Percentiles rank a stretch among this genome's conserved stretches.
Evolutionary conservation across 306 rosid genomes (phyloP).

Genomic region (Prosopis cineraria): DNA sequence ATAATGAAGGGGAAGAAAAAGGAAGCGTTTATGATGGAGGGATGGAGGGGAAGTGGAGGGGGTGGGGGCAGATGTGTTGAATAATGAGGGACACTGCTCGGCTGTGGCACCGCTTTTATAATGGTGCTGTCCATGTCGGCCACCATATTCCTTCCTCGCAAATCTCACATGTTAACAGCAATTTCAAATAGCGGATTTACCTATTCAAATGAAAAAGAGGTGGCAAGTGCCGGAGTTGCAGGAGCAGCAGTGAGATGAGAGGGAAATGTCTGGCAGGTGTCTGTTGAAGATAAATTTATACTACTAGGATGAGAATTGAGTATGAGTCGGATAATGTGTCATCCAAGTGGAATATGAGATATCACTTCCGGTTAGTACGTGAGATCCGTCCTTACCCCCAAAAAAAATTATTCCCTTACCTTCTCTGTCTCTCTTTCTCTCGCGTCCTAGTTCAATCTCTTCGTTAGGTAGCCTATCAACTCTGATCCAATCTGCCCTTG

Average conservation of each 20-base stretch:
- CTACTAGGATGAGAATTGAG: slow-evolving; percentile 7
- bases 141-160: slow-evolving; percentile 6
- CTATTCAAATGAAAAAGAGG: neutral
- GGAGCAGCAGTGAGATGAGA: neutral
- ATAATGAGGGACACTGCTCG: neutral
- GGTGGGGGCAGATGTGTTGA: neutral
- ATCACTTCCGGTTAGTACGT: slow-evolving; percentile 45
- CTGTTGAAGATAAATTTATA: too few relatives aligned
- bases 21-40: neutral
- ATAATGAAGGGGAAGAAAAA: neutral
- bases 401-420: too few relatives aligned
- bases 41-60: neutral
- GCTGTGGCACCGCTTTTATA: neutral
- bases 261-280: too few relatives aligned
- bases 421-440: too few relatives aligned
- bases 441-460: too few relatives aligned
- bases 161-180: neutral
- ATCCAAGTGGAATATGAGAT: slow-evolving; percentile 32
- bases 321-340: slow-evolving; percentile 31
- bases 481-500: neutral
- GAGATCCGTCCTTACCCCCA: slow-evolving; percentile 25
- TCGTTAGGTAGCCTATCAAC: too few relatives aligned
- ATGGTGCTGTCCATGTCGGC: slow-evolving; percentile 2
- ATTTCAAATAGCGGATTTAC: too few relatives aligned
- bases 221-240: neutral